Evolutionary conservation across 257 asterid species (phyloP).

Genomic region (Nicotiana attenuata): DNA sequence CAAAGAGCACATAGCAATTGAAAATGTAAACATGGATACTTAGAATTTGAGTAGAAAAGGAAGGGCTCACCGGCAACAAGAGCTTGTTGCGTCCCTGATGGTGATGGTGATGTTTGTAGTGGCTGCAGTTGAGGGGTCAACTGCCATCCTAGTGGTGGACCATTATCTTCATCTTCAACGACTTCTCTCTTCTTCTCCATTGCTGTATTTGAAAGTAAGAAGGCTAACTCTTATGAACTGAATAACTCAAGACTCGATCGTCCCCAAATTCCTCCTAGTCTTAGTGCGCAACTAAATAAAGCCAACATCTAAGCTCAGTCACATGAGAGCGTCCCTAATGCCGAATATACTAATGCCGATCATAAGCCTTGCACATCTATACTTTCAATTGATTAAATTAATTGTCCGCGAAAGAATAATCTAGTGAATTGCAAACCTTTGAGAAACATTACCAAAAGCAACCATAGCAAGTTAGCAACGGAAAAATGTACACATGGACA

Average conservation of each 20-base stretch:
- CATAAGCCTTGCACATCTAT: not conserved
- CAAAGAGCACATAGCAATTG: not conserved
- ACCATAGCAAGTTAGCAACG: not conserved
- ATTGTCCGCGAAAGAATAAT: not conserved
- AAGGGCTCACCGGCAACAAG: slow-evolving; percentile 37
- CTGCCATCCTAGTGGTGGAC: slow-evolving; percentile 78
- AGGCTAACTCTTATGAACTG: slow-evolving; percentile 19
- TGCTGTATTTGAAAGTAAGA: slow-evolving; percentile 29
- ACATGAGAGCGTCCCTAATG: not conserved
- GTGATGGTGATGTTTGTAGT: slow-evolving; percentile 33
- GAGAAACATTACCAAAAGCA: slow-evolving; percentile 5
- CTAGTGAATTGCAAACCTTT: not conserved
- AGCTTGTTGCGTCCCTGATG: slow-evolving; percentile 28
- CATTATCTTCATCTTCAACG: slow-evolving; percentile 38
- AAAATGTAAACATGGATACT: not conserved
- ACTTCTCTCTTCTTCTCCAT: slow-evolving; percentile 36
- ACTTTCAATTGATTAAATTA: not conserved
- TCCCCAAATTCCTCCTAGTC: not conserved
- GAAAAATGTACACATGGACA: not conserved
- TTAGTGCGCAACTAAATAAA: not conserved
- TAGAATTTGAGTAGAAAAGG: not conserved
- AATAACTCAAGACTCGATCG: slow-evolving; percentile 7
- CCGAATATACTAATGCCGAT: not conserved
- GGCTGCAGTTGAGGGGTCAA: slow-evolving; percentile 28
- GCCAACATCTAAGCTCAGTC: not conserved